Evolutionary conservation across 2,329 filamentous ascomycete species (phyloP), one percentile per base, ranked within the genome.

Genomic region (Ustilaginoidea virens): DNA sequence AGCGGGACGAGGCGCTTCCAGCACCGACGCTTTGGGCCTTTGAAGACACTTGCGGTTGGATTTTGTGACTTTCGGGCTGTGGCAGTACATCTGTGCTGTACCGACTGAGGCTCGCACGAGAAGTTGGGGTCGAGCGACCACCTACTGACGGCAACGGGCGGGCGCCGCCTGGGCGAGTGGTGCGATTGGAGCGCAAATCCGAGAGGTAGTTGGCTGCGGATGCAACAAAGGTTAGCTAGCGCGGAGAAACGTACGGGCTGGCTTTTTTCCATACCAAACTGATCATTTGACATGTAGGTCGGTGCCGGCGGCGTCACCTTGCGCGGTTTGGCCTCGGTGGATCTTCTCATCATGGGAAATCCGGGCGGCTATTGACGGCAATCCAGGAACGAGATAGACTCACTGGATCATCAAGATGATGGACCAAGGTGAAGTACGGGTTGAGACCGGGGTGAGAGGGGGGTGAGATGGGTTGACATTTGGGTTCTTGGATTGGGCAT

Each of bases 81-180:
- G 50, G 46, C 23, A 45, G 32, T 22, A 41, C 39, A 38, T 42
- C 49, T 42, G 45, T 43, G 40, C 47, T 46, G 37, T 44, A 40
- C 24, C 48, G 46, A 30, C 49, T 42, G 25, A 40, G 39, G 33
- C 39, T 49, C 31, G 38, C 34, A 26, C 44, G 48, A 41, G 36
- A 50, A 11, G 14, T 9, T 5, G 42, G 45, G 39, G 42, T 40
- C 39, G 42, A 29, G 23, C 33, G 31, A 23, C 47, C 48, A 39
- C 32, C 53, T 39, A 34, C 44, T 20, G 53, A 45, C 14, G 67
- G 66, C 31, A 64, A 66, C 34, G 79, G 78, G 38, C 80, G 65
- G 28, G 78, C 76, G 36, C 80, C 79, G 32, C 71, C 76, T 7
- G 80, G 80, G 32, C 80, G 67, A 20, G 66, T 61, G 32, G 72